These are phyloP conservation scores for Celoporthe dispersa DNA, from an alignment of 2,329 filamentous ascomycete genomes.

Conservation along the genomic window DNA sequence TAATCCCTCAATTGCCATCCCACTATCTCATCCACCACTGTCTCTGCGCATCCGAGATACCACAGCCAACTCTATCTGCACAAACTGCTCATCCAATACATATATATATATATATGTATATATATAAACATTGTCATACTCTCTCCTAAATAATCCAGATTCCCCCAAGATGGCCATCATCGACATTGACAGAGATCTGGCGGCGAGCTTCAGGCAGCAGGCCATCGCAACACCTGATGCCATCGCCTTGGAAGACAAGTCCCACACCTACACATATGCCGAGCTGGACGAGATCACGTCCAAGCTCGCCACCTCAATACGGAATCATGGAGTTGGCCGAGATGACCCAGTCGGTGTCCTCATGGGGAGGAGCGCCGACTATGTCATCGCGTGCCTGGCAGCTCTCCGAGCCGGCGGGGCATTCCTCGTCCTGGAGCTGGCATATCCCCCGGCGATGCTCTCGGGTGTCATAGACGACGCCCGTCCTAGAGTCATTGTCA, in stretches of 20 bases:
- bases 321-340: constrained; percentile 69
- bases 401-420: constrained; percentile 79
- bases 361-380: constrained; percentile 75
- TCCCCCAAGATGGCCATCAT: constrained; percentile 61
- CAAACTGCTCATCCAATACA: neutral
- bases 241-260: constrained; percentile 73
- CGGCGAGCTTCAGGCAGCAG: constrained; percentile 72
- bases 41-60: neutral
- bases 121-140: neutral
- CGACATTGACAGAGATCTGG: constrained; percentile 73
- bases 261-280: constrained; percentile 69
- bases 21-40: neutral
- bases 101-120: neutral
- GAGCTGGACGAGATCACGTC: constrained; percentile 72
- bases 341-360: constrained; percentile 78
- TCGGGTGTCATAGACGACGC: constrained; percentile 80
- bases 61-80: neutral
- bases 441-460: constrained; percentile 74
- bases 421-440: constrained; percentile 79
- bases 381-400: constrained; percentile 78
- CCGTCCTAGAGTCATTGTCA: constrained; percentile 71
- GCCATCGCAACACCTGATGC: constrained; percentile 70
- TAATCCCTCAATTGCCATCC: neutral
- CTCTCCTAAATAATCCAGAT: neutral
- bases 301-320: constrained; percentile 66